phyloP scores from a whole-genome alignment of 2,329 filamentous ascomycete species.

The Paracamarosporium sp. region DNA sequence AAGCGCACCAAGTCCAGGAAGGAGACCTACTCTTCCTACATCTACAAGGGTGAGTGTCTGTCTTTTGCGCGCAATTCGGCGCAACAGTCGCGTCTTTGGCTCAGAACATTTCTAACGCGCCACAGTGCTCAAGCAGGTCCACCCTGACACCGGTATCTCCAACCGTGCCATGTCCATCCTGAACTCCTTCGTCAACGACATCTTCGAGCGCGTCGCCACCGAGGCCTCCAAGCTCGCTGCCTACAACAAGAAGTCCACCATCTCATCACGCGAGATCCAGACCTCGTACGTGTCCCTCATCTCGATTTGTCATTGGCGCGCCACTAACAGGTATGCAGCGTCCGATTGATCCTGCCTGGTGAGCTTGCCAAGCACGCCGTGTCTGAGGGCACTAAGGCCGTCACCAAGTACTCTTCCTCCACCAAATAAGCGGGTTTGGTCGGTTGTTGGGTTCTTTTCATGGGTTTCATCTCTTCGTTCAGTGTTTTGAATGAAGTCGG shows the following conservation, averaged over 20 bases:
- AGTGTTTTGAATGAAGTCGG: conserved; percentile 45
- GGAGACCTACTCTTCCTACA: conserved; percentile 99
- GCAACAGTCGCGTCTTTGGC: background rate
- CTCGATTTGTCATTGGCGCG: background rate
- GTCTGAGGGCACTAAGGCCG: conserved; percentile 99
- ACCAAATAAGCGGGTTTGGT: conserved; percentile 80
- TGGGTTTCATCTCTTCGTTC: conserved; percentile 60
- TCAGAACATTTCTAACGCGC: conserved; percentile 44
- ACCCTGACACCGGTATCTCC: conserved; percentile 99
- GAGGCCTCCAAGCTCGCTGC: conserved; percentile 99
- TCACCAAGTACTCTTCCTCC: conserved; percentile 99
- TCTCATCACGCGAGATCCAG: conserved; percentile 99
- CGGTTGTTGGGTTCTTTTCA: conserved; percentile 51
- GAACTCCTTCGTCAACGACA: conserved; percentile 99
- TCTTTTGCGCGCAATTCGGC: conserved; percentile 13
- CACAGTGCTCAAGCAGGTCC: conserved; percentile 98
- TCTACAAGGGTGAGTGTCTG: conserved; percentile 91
- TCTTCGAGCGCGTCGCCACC: conserved; percentile 98
- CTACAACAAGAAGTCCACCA: conserved; percentile 99
- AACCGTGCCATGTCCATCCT: conserved; percentile 99
- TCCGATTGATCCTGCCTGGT: conserved; percentile 95
- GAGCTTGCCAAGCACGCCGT: conserved; percentile 99
- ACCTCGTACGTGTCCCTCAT: conserved; percentile 71
- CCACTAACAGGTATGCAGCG: conserved; percentile 56
- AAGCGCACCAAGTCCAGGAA: conserved; percentile 99